Conservation (phyloP, 2,329 filamentous ascomycete species). For the Coniella vitis region DNA sequence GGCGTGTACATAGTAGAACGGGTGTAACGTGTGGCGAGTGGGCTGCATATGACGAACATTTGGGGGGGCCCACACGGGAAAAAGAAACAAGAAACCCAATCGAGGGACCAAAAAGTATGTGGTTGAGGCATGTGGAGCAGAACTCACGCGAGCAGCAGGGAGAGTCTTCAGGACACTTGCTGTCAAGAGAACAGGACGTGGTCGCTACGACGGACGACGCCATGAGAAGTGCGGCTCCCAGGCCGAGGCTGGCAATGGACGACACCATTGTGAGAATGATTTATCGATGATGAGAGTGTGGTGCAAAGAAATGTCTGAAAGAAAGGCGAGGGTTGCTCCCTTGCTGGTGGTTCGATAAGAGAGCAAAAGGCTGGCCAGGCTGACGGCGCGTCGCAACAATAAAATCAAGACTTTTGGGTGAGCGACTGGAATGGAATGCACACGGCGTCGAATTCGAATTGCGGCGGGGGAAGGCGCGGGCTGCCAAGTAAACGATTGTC, state of each 20-base stretch:
- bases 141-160: constrained; percentile 78
- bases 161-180: constrained; percentile 63
- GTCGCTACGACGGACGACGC: constrained; percentile 32
- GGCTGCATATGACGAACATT: too few relatives aligned
- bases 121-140: too few relatives aligned
- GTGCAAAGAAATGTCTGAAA: background rate
- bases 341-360: too few relatives aligned
- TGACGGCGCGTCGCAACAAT: too few relatives aligned
- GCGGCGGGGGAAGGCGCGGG: too few relatives aligned
- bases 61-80: background rate
- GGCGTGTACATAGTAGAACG: background rate
- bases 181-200: constrained; percentile 37
- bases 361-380: too few relatives aligned
- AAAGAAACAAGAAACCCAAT: background rate
- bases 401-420: too few relatives aligned
- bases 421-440: too few relatives aligned
- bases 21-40: background rate
- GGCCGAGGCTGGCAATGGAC: constrained; percentile 18
- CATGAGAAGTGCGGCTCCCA: constrained; percentile 32
- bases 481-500: too few relatives aligned
- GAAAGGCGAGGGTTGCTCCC: too few relatives aligned
- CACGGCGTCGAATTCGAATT: too few relatives aligned
- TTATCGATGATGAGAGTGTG: background rate
- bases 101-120: background rate
- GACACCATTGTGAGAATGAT: constrained; percentile 23